Conservation (phyloP, 2,329 filamentous ascomycete genomes). For the Penicillium sp. region DNA sequence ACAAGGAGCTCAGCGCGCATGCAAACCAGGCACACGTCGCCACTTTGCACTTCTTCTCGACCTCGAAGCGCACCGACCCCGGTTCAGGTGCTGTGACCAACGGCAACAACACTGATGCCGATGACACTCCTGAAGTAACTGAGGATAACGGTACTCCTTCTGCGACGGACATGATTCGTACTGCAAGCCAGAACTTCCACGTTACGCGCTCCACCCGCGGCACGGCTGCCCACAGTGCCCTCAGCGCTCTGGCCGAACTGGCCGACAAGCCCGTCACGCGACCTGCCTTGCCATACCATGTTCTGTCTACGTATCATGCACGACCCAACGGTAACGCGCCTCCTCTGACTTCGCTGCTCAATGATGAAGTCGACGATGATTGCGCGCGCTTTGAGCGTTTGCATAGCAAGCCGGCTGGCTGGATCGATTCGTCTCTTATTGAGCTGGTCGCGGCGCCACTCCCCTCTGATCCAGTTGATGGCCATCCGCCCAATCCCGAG, state of each 20-base stretch:
- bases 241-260: slow-evolving; percentile 54
- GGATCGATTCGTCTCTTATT: slow-evolving; percentile 41
- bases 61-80: slow-evolving; percentile 46
- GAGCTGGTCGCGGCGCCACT: slow-evolving; percentile 36
- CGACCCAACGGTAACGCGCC: slow-evolving; percentile 43
- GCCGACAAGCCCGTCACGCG: slow-evolving; percentile 47
- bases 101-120: slow-evolving; percentile 40
- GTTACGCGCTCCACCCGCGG: slow-evolving; percentile 52
- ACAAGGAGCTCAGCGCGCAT: slow-evolving; percentile 60
- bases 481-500: slow-evolving; percentile 30
- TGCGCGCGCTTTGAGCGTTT: slow-evolving; percentile 40
- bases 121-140: slow-evolving; percentile 37
- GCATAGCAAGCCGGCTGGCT: slow-evolving; percentile 35
- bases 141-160: slow-evolving; percentile 42
- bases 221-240: slow-evolving; percentile 47
- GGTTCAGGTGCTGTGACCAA: slow-evolving; percentile 36
- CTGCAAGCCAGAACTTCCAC: slow-evolving; percentile 53
- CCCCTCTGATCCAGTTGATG: slow-evolving; percentile 26
- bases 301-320: slow-evolving; percentile 44
- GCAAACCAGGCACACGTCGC: slow-evolving; percentile 58
- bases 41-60: slow-evolving; percentile 54
- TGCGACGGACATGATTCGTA: slow-evolving; percentile 55
- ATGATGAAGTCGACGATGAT: slow-evolving; percentile 46
- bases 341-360: slow-evolving; percentile 41
- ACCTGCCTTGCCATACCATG: slow-evolving; percentile 44